A percentile compares a stretch with the other conserved stretches of the same genome.
Evolutionary conservation across 495 filamentous ascomycete genomes (phyloP).

Genomic region (Penicillium turbatum): DNA sequence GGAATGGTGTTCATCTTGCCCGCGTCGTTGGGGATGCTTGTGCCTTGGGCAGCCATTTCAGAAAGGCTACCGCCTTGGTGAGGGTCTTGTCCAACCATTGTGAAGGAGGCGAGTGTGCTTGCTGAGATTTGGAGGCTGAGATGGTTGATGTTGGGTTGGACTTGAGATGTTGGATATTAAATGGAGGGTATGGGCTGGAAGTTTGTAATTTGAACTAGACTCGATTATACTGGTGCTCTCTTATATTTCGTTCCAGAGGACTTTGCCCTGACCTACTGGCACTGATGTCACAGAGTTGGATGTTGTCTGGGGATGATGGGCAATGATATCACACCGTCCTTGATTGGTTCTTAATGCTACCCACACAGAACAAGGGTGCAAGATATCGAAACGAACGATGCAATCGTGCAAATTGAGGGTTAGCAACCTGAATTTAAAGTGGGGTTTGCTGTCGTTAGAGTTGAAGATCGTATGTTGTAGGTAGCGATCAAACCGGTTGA

Average conservation of each 20-base stretch:
- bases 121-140: neutral
- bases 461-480: too few relatives aligned
- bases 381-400: neutral
- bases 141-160: neutral
- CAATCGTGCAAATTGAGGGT: too few relatives aligned
- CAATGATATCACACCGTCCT: conserved; percentile 27
- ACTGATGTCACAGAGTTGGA: conserved; percentile 22
- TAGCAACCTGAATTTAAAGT: neutral
- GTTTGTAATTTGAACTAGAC: neutral
- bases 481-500: too few relatives aligned
- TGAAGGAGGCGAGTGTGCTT: neutral
- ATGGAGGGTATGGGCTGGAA: neutral
- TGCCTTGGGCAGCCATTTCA: conserved; percentile 53
- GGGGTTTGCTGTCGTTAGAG: neutral
- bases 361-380: neutral
- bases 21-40: conserved; percentile 51
- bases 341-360: conserved; percentile 1
- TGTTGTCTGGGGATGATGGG: conserved; percentile 18
- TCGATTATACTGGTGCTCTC: neutral
- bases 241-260: conserved; percentile 1
- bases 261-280: neutral
- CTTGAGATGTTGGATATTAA: neutral
- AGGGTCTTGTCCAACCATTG: conserved; percentile 25
- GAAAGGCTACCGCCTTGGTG: conserved; percentile 34
- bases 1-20: conserved; percentile 50